phyloP scores from a whole-genome alignment of 371 early-diverging fungal genomes.

The Hamiltosporidium tvaerminnensis region DNA sequence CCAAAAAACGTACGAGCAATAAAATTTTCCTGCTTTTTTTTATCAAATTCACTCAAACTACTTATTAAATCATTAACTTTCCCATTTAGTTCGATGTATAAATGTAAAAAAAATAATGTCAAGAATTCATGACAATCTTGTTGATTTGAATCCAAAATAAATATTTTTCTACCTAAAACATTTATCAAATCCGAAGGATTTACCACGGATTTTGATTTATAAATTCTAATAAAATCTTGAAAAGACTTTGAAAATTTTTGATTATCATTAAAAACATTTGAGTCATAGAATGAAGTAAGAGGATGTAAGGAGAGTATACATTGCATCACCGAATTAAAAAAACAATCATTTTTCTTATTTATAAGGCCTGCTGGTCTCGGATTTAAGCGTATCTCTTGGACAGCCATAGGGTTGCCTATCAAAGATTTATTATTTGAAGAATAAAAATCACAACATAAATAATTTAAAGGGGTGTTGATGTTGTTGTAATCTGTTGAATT shows the following conservation, averaged over 20 bases:
- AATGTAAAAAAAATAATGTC: background rate
- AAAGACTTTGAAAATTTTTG: constrained; percentile 26
- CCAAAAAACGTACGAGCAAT: constrained; percentile 14
- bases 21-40: constrained; percentile 2
- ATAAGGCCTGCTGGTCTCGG: constrained; percentile 26
- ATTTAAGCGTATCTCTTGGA: background rate
- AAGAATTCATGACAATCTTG: constrained; percentile 46
- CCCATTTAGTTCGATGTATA: too few relatives aligned
- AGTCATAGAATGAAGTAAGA: constrained; percentile 19
- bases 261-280: constrained; percentile 8
- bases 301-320: constrained; percentile 21
- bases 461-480: too few relatives aligned
- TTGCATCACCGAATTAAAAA: constrained; percentile 47
- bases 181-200: constrained; percentile 30
- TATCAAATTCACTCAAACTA: background rate
- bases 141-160: constrained; percentile 37
- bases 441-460: too few relatives aligned
- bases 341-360: constrained; percentile 43
- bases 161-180: constrained; percentile 17
- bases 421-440: too few relatives aligned
- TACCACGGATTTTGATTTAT: constrained; percentile 6
- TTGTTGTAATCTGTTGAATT: too few relatives aligned
- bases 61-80: too few relatives aligned
- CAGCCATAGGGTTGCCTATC: background rate
- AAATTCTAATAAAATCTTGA: constrained; percentile 30